Conservation (phyloP, 2,329 filamentous ascomycete genomes). For the Trichoderma guizhouense region DNA sequence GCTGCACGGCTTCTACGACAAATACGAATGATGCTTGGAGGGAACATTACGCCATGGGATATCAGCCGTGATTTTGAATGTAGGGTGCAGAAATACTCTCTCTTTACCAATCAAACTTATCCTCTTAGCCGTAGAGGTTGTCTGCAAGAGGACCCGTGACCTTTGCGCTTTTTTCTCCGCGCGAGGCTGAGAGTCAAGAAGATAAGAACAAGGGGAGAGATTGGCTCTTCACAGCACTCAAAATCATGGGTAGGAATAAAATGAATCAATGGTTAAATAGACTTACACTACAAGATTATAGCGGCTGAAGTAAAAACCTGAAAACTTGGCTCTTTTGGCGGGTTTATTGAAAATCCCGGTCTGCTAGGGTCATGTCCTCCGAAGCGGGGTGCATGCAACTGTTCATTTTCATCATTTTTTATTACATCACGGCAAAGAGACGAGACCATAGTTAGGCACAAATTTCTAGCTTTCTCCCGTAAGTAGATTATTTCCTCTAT, state of each 20-base stretch:
- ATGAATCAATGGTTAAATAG: not conserved
- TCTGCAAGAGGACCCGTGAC: not conserved
- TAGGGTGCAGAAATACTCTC: accelerated
- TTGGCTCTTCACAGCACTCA: not conserved
- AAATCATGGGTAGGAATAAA: not conserved
- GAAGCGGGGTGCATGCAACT: not conserved
- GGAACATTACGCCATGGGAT: not conserved
- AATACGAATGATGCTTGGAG: not conserved
- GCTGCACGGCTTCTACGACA: not conserved
- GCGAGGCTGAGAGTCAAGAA: not conserved
- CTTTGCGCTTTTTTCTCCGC: not conserved
- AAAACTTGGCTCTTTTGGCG: not conserved
- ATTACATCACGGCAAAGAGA: not conserved
- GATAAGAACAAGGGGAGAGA: not conserved
- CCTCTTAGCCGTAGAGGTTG: not conserved
- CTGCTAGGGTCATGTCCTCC: not conserved
- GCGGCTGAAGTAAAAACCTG: not conserved
- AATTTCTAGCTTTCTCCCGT: not conserved
- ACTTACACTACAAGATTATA: not conserved
- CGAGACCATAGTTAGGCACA: not conserved
- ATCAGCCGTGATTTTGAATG: not conserved
- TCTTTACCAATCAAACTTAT: accelerated
- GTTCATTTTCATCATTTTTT: not conserved
- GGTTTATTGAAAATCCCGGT: not conserved
- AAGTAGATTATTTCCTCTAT: not conserved